A percentile compares a stretch with the other conserved stretches of the same genome.
These are phyloP conservation scores for Aspergillus neoniger DNA, from an alignment of 2,329 filamentous ascomycete species.

Conservation along the genomic window DNA sequence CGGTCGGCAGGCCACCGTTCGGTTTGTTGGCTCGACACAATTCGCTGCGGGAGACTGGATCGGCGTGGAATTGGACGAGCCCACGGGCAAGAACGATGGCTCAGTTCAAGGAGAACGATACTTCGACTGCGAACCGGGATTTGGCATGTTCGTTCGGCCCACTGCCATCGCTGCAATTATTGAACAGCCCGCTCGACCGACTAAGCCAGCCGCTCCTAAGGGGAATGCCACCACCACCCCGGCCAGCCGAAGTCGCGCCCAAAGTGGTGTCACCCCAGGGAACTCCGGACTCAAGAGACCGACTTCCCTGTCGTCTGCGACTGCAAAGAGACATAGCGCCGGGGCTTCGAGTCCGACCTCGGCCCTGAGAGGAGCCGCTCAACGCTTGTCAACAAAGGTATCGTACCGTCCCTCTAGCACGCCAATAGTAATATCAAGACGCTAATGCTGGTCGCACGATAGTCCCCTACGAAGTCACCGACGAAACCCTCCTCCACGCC, in stretches of 20 bases:
- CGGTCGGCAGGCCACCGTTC: slow-evolving; percentile 73
- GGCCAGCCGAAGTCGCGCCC: slow-evolving; percentile 42
- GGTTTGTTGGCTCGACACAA: slow-evolving; percentile 75
- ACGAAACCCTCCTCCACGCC: slow-evolving; percentile 68
- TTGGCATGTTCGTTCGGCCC: slow-evolving; percentile 86
- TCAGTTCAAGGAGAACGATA: slow-evolving; percentile 85
- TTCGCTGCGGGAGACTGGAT: slow-evolving; percentile 87
- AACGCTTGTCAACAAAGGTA: slow-evolving; percentile 44
- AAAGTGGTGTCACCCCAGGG: slow-evolving; percentile 40
- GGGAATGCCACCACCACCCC: slow-evolving; percentile 28
- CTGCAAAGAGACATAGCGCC: slow-evolving; percentile 66
- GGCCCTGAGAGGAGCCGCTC: slow-evolving; percentile 53
- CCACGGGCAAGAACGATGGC: slow-evolving; percentile 90
- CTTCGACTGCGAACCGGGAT: slow-evolving; percentile 70
- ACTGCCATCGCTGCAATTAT: slow-evolving; percentile 62
- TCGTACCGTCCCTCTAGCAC: slow-evolving; percentile 1
- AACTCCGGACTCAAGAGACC: slow-evolving; percentile 43
- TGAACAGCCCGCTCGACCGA: slow-evolving; percentile 39
- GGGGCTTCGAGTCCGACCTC: slow-evolving; percentile 74
- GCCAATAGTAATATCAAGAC: background rate
- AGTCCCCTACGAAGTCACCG: slow-evolving; percentile 79
- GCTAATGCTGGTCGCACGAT: slow-evolving; percentile 13
- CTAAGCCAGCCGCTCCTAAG: slow-evolving; percentile 39
- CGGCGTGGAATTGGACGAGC: slow-evolving; percentile 81
- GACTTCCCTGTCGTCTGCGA: slow-evolving; percentile 54